phyloP scores from a whole-genome alignment of 2,329 filamentous ascomycete genomes.

The Trichoderma afroharzianum region DNA sequence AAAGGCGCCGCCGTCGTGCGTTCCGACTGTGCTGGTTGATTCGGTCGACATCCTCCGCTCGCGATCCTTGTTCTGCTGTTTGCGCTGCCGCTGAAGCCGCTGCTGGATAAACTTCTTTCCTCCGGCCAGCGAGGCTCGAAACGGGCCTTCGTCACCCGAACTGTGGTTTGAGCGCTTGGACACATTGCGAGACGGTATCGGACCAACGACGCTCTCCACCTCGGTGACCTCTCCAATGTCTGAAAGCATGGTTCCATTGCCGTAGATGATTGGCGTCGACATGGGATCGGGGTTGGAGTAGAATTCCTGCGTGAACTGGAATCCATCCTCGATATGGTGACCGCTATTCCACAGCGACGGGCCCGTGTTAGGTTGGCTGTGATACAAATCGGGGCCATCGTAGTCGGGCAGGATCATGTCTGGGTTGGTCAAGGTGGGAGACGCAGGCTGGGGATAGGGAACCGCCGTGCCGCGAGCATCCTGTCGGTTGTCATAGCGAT shows the following conservation, averaged over 20 bases:
- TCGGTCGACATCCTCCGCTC: constrained; percentile 55
- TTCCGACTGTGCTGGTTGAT: constrained; percentile 59
- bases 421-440: constrained; percentile 85
- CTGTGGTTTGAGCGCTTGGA: constrained; percentile 32
- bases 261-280: constrained; percentile 64
- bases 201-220: constrained; percentile 48
- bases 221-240: constrained; percentile 60
- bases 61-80: constrained; percentile 42
- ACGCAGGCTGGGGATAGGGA: constrained; percentile 57
- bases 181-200: constrained; percentile 37
- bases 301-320: constrained; percentile 43
- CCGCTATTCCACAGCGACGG: constrained; percentile 51
- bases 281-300: constrained; percentile 42
- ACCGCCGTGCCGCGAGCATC: constrained; percentile 27
- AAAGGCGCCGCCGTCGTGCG: constrained; percentile 48
- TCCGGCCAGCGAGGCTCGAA: constrained; percentile 45
- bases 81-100: constrained; percentile 40
- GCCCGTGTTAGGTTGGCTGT: constrained; percentile 49
- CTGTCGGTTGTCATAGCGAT: constrained; percentile 29
- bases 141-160: constrained; percentile 33
- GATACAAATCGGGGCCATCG: constrained; percentile 53
- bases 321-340: constrained; percentile 36
- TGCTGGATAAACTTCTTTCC: constrained; percentile 43
- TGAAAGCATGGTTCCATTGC: constrained; percentile 66
- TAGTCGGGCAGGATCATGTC: constrained; percentile 89